Base-by-base conservation (phyloP, 2,329 filamentous ascomycete species). In the Fusarium zealandicum region DNA sequence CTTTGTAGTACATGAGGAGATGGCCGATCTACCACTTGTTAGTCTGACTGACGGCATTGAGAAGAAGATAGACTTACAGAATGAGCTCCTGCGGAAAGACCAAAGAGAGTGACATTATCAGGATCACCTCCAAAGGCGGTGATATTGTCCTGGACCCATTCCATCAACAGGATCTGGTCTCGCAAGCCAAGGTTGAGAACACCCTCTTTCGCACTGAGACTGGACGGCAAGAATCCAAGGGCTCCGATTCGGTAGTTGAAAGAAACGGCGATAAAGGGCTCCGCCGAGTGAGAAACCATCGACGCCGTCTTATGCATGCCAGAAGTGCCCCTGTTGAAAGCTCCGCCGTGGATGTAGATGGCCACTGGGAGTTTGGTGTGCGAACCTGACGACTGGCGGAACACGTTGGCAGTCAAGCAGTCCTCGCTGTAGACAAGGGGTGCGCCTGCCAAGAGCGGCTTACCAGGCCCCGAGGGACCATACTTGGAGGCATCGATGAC, bases 211-310 rank as follows among this genome's bases (percentile, higher is more conserved):
- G 85, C 18, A 78, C 60, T 67, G 1, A 67, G 78, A 12, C 28
- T 87, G 59, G 71, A 90, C 83, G 1, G 59, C n/a, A 88, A 65
- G 66, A 90, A 88, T 0, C 87, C 87, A 64, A 87, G 76, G 4
- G 81, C 80, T 8, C 80, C 79, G 32, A 86, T 76, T 8, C 84
- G 77, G 65, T 85, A 79, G 60, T 77, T 77, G 64, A 81, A 77
- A 28, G 74, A 77, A 2, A 82, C 74, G 5, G 72, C 79, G 33
- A 84, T 75, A 41, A 89, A 74, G 0, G 81, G 79, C 14, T 51
- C 51, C 12, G 74, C 69, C 0, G 80, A 71, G 72, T 81, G 87
- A 2, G 81, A 78, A 5, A 87, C 80, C 74, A 90, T 84, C 12
- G 82, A 83, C 0, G 80, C 80, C 48, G 88, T 84, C 65, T 89